Evolutionary conservation across 176 grass and related monocot species (phyloP).

Genomic region (Eleusine coracana): DNA sequence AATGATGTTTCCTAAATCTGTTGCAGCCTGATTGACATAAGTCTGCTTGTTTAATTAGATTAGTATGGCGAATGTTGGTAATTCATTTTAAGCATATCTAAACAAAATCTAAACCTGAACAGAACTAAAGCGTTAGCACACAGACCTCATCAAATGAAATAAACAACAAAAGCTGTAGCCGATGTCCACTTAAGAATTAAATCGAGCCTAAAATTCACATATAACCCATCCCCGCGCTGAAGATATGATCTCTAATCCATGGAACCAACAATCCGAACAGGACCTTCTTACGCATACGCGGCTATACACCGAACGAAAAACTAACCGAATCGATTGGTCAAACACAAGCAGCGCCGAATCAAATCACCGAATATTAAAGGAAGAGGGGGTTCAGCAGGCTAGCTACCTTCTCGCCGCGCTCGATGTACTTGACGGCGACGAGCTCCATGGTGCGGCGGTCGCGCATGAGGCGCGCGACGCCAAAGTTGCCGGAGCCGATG

Average conservation of each 20-base stretch:
- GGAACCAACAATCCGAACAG: slow-evolving; percentile 17
- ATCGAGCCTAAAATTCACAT: slow-evolving; percentile 11
- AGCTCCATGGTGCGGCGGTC: slow-evolving; percentile 80
- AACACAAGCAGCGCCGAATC: slow-evolving; percentile 10
- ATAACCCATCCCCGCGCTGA: neutral
- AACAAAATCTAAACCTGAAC: slow-evolving; percentile 8
- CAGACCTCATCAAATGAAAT: slow-evolving; percentile 21
- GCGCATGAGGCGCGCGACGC: slow-evolving; percentile 85
- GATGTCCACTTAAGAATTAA: slow-evolving; percentile 7
- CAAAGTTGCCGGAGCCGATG: slow-evolving; percentile 94
- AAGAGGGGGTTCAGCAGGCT: neutral
- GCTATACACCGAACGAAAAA: slow-evolving; percentile 12
- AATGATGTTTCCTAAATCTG: neutral
- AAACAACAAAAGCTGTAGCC: neutral
- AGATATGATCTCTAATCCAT: slow-evolving; percentile 1
- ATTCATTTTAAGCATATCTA: neutral
- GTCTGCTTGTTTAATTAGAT: neutral
- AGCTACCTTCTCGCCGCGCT: slow-evolving; percentile 90
- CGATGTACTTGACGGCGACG: slow-evolving; percentile 95
- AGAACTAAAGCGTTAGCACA: slow-evolving; percentile 15
- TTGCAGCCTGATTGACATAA: neutral
- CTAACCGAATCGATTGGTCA: slow-evolving; percentile 26
- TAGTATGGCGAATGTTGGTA: neutral
- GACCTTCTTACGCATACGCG: neutral
- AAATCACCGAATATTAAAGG: neutral